phyloP scores from a whole-genome alignment of 2,329 filamentous ascomycete species.

The Trichoderma koningiopsis region DNA sequence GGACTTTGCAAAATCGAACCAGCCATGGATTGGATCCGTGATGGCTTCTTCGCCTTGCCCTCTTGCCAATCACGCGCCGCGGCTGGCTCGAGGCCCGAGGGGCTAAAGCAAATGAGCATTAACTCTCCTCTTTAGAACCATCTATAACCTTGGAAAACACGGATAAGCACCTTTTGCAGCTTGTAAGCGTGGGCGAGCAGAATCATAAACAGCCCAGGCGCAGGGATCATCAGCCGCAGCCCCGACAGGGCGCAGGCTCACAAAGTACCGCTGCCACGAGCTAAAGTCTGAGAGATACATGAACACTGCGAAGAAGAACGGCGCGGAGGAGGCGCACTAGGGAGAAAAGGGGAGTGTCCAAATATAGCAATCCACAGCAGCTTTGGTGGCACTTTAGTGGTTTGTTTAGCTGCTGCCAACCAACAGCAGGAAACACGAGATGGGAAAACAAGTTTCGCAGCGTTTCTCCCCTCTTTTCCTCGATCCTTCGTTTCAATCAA shows the following conservation, averaged over 20 bases:
- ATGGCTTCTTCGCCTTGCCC: conserved; percentile 1
- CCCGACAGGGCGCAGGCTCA: conserved; percentile 24
- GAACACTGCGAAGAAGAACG: background rate
- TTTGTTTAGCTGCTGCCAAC: background rate
- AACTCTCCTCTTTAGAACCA: background rate
- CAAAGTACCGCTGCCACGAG: background rate
- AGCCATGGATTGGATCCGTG: background rate
- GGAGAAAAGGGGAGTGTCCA: conserved; percentile 10
- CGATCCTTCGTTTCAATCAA: background rate
- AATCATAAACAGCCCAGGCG: background rate
- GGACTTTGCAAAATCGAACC: background rate
- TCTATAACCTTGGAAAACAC: background rate
- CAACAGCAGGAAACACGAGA: background rate
- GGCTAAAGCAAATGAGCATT: conserved; percentile 6
- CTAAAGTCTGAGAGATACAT: conserved; percentile 9
- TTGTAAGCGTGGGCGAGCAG: background rate
- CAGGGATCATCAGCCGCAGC: conserved; percentile 25
- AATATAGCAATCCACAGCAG: conserved; percentile 11
- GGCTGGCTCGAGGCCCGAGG: background rate
- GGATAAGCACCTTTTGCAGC: background rate
- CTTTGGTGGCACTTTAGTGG: background rate
- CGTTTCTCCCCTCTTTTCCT: background rate
- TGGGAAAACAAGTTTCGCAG: background rate
- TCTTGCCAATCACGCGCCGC: conserved; percentile 1
- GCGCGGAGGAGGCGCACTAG: background rate